phyloP scores from a whole-genome alignment of 1,139 yeast species.

The Yamadazyma friedrichii region DNA sequence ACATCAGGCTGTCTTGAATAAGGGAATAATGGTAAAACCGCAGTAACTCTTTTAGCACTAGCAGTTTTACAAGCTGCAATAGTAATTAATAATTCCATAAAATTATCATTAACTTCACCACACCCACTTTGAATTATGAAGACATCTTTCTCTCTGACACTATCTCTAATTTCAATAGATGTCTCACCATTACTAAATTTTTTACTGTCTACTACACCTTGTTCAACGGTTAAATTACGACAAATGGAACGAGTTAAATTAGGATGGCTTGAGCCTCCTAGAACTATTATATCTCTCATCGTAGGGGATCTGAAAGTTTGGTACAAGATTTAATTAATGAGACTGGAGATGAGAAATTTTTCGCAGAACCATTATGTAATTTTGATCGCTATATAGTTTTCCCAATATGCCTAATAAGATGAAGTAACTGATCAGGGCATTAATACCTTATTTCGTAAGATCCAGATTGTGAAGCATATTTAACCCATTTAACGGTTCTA shows the following conservation, averaged over 20 bases:
- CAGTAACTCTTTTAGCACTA: slow-evolving; percentile 89
- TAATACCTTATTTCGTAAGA: slow-evolving; percentile 74
- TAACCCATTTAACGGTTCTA: slow-evolving; percentile 83
- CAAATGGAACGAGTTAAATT: slow-evolving; percentile 62
- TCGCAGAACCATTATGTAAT: no score
- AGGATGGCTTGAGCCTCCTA: slow-evolving; percentile 78
- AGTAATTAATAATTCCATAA: slow-evolving; percentile 83
- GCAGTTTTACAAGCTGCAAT: slow-evolving; percentile 96
- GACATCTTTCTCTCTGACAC: slow-evolving; percentile 92
- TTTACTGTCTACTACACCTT: slow-evolving; percentile 53
- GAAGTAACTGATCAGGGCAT: not conserved
- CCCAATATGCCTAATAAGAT: no score
- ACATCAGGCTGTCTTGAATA: slow-evolving; percentile 96
- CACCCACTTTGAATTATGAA: slow-evolving; percentile 80
- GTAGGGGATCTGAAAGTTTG: slow-evolving; percentile 1
- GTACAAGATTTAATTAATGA: not conserved
- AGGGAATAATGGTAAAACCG: slow-evolving; percentile 92
- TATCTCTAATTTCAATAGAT: slow-evolving; percentile 75
- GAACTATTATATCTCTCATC: slow-evolving; percentile 75
- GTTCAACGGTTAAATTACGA: slow-evolving; percentile 58
- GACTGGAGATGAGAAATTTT: not conserved
- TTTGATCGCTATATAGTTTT: no score
- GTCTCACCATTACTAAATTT: slow-evolving; percentile 87
- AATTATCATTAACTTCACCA: slow-evolving; percentile 88
- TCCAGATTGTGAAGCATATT: slow-evolving; percentile 73